Percentiles rank a stretch among this genome's conserved stretches.
Conservation (phyloP, 345 rosid genomes). For the Gossypium rotundifolium region DNA sequence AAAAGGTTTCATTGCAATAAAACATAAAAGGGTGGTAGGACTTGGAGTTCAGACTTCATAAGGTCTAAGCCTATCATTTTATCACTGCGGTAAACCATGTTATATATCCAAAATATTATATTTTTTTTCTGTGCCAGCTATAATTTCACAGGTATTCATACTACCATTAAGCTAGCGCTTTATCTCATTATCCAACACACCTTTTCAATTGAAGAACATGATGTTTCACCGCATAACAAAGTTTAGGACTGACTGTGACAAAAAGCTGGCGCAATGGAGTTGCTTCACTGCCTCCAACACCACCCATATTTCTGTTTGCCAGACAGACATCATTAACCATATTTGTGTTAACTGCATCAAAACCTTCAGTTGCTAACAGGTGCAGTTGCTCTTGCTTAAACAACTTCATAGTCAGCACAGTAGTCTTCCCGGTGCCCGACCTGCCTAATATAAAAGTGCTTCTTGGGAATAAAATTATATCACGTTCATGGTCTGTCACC, state of each 20-base stretch:
- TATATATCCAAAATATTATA: not conserved
- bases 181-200: constrained; percentile 13
- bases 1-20: not conserved
- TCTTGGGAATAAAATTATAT: constrained; percentile 31
- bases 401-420: constrained; percentile 43
- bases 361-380: constrained; percentile 23
- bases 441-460: constrained; percentile 47
- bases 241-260: constrained; percentile 47
- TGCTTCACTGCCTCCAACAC: constrained; percentile 8
- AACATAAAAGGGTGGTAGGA: not conserved
- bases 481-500: constrained; percentile 37
- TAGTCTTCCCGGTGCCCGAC: constrained; percentile 63
- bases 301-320: not conserved
- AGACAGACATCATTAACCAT: not conserved
- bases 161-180: not conserved
- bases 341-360: not conserved
- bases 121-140: not conserved
- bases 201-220: constrained; percentile 41
- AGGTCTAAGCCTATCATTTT: not conserved
- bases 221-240: constrained; percentile 41
- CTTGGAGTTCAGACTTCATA: not conserved
- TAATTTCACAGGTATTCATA: not conserved
- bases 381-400: constrained; percentile 29
- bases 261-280: constrained; percentile 38
- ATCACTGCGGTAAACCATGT: not conserved